Base-by-base conservation (phyloP, 1,284 basidiomycete species). In the Papiliotrema laurentii region DNA sequence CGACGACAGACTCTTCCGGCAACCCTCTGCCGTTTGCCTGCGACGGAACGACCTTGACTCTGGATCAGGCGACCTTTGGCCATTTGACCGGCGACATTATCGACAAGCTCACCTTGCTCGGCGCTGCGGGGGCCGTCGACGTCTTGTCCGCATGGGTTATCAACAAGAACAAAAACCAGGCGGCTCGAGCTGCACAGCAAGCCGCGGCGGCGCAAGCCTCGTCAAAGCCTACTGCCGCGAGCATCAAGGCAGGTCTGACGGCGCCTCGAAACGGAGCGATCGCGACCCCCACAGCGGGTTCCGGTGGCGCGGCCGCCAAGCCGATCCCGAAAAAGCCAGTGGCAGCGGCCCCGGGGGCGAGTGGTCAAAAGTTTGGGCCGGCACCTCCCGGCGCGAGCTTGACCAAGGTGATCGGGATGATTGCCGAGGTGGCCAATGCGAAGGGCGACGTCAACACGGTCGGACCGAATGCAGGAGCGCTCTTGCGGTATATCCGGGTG, bases 371-470 rank as follows among this genome's bases (percentile, higher is more conserved):
- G 11, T 57, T 60, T 11, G 67, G 67, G 10, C 61, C 69, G 4
- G 69, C 69, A 6, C 66, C 67, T 2, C 66, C 69, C 9, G 66
- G 68, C 34, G 68, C 68, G 10, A 66, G 59, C 42, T 53, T 72
- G 42, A 66, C 63, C 10, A 65, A 67, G 47, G 68, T 72, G 35
- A 70, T 72, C 45, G 56, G 59, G 25, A 66, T 69, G 63, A 72
- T 72, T 39, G 69, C 69, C 2, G 66, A 65, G 38, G 69, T 69
- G 10, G 66, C 69, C 27, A 64, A 68, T 31, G 68, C 61, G n/a
- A 63, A 67, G 31, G 64, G 66, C 6, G 65, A 72, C 46, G 67
- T 72, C 33, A 69, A 69, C 45, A 65, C 60, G 3, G 67, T 72
- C 42, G 69, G 69, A 4, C 66, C 66, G 1, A 63, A 72, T 48